Base-by-base conservation (phyloP, 2,329 filamentous ascomycete species). In the Beauveria varroae region DNA sequence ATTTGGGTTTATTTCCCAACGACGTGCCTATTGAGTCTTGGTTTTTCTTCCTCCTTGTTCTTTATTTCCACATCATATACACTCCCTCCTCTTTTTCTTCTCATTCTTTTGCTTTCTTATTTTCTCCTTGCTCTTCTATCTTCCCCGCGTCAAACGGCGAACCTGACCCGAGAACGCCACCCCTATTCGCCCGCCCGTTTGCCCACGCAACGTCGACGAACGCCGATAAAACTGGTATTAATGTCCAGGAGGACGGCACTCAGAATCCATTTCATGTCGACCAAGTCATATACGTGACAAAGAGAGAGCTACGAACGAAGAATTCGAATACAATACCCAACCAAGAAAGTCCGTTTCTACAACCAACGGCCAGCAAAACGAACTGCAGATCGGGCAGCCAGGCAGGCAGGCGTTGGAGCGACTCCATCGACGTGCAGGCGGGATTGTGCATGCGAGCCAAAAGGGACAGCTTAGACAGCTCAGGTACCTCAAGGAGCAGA, bases 141-240 rank as follows among this genome's bases (percentile, higher is more conserved):
- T n/a, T 26, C 28, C 54, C 22, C 28, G 30, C 41, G 44, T 6
- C 54, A 47, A 44, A 57, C 54, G 28, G n/a, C 34, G 6, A 43
- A 37, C 5, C 18, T 37, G 34, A 41, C 46, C n/a, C 46, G 22
- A 50, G 28, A 46, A 16, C n/a, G 26, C 24, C 34, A 51, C 46
- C 56, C 56, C 56, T 58, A 51, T 58, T 50, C 43, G 26, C 37
- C n/a, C 37, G 3, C 34, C 34, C 2, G 20, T 28, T 37, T 22
- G 54, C 54, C 43, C 26, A 18, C 24, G 9, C 28, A 26, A 8
- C 49, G 14, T 37, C 34, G 10, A 22, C 46, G 40, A 58, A 58
- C 56, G 34, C 22, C 56, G 34, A 58, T 58, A 58, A 26, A 51
- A 58, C 56, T 22, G 46, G 30, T 51, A 12, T 58, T 58, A 58